These are phyloP conservation scores for Aspergillus sp. DNA, from an alignment of 2,329 filamentous ascomycete species.

Conservation along the genomic window DNA sequence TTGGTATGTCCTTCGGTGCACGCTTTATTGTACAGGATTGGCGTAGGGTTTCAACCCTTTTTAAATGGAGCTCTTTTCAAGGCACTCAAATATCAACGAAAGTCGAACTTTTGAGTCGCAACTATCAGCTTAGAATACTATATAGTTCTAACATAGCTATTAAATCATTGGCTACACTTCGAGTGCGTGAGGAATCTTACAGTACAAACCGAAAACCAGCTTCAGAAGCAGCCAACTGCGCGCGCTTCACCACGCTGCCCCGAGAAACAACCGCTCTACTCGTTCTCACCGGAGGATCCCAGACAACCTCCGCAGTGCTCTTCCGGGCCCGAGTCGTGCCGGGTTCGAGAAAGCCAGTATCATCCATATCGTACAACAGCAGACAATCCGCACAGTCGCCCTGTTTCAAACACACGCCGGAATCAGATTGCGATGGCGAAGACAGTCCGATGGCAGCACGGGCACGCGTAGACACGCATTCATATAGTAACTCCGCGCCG, in stretches of 20 bases:
- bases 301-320: conserved; percentile 38
- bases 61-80: background rate
- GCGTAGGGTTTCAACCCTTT: background rate
- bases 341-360: conserved; percentile 26
- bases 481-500: conserved; percentile 60
- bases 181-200: background rate
- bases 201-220: conserved; percentile 6
- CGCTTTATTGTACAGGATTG: background rate
- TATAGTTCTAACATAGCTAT: background rate
- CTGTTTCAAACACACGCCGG: conserved; percentile 9
- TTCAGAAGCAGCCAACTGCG: background rate
- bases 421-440: background rate
- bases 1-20: background rate
- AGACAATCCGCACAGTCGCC: conserved; percentile 22
- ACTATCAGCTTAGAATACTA: background rate
- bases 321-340: conserved; percentile 23
- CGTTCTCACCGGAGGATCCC: conserved; percentile 34
- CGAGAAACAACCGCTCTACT: conserved; percentile 27
- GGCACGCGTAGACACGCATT: conserved; percentile 50
- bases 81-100: background rate
- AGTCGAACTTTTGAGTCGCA: background rate
- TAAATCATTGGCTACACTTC: background rate
- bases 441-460: conserved; percentile 35
- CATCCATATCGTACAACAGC: conserved; percentile 28
- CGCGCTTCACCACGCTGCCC: conserved; percentile 19